phyloP scores from a whole-genome alignment of 2,329 filamentous ascomycete species.

The Chaetomiaceae sp. region DNA sequence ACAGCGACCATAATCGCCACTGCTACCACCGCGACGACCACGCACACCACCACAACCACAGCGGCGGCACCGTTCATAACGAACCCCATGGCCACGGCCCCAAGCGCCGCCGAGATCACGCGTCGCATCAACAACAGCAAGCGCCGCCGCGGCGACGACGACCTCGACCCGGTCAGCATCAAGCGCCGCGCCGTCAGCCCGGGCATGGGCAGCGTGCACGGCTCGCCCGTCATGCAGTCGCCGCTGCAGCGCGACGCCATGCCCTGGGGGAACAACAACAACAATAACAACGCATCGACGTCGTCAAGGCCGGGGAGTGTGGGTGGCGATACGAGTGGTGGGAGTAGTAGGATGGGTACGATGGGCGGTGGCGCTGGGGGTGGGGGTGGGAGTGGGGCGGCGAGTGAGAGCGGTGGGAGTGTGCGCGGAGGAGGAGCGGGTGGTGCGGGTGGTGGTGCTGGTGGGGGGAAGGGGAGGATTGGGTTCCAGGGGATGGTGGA shows the following conservation, averaged over 20 bases:
- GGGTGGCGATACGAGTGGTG: conserved; percentile 38
- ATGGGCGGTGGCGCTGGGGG: conserved; percentile 32
- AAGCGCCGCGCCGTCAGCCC: conserved; percentile 90
- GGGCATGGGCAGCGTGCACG: conserved; percentile 83
- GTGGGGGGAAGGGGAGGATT: conserved; percentile 52
- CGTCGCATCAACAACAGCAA: conserved; percentile 72
- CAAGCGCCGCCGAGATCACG: conserved; percentile 67
- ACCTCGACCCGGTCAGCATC: conserved; percentile 80
- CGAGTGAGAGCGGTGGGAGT: conserved; percentile 36
- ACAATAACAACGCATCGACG: conserved; percentile 25
- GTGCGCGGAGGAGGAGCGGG: conserved; percentile 36
- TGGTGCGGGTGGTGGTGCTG: conserved; percentile 42
- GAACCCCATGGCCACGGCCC: no score
- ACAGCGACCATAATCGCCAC: not conserved
- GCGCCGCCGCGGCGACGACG: conserved; percentile 74
- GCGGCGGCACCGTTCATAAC: conserved; percentile 28
- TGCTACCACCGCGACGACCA: conserved; percentile 4
- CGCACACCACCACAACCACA: conserved; percentile 10
- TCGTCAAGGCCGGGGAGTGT: conserved; percentile 60
- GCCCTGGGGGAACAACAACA: conserved; percentile 61
- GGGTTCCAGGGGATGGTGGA: conserved; percentile 92
- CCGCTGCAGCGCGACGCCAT: conserved; percentile 66
- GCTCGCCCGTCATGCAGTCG: conserved; percentile 81
- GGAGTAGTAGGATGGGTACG: not conserved
- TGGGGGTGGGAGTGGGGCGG: conserved; percentile 46